These are phyloP conservation scores for Austroboletus eburneus DNA, from an alignment of 768 basidiomycete species.

Conservation along the genomic window DNA sequence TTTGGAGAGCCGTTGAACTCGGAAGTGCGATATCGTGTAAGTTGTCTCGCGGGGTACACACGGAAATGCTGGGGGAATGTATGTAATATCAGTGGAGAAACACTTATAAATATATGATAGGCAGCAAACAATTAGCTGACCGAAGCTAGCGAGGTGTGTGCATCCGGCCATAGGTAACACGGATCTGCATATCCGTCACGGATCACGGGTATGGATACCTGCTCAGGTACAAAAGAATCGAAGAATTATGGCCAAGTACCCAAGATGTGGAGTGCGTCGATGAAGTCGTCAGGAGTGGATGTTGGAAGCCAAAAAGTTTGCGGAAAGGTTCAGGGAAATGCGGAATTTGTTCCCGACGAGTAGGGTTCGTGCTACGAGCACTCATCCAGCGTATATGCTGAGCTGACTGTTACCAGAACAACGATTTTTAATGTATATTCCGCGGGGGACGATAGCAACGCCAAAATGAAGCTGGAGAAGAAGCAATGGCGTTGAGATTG, in stretches of 20 bases:
- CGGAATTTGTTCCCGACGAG: conserved; percentile 77
- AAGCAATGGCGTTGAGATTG: conserved; percentile 70
- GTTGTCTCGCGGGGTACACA: no score
- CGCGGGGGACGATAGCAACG: conserved; percentile 42
- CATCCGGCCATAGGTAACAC: no score
- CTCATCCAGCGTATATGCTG: conserved; percentile 31
- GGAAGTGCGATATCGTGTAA: no score
- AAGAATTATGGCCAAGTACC: conserved; percentile 60
- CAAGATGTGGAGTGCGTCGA: conserved; percentile 38
- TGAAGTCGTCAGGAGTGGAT: conserved; percentile 72
- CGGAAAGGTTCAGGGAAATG: conserved; percentile 88
- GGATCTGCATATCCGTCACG: no score
- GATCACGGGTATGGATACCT: no score
- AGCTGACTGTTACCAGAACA: conserved; percentile 31
- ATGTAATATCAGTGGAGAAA: no score
- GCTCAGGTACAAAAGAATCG: conserved; percentile 53
- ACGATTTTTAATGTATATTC: conserved; percentile 69
- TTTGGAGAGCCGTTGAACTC: no score
- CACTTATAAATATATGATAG: no score
- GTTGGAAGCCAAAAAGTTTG: conserved; percentile 75
- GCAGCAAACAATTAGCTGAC: no score
- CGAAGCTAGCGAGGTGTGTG: no score
- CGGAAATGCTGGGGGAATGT: no score
- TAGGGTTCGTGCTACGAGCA: no score
- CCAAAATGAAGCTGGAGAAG: conserved; percentile 56